Evolutionary conservation across 2,329 filamentous ascomycete species (phyloP).

Genomic region (Trichothecium roseum): DNA sequence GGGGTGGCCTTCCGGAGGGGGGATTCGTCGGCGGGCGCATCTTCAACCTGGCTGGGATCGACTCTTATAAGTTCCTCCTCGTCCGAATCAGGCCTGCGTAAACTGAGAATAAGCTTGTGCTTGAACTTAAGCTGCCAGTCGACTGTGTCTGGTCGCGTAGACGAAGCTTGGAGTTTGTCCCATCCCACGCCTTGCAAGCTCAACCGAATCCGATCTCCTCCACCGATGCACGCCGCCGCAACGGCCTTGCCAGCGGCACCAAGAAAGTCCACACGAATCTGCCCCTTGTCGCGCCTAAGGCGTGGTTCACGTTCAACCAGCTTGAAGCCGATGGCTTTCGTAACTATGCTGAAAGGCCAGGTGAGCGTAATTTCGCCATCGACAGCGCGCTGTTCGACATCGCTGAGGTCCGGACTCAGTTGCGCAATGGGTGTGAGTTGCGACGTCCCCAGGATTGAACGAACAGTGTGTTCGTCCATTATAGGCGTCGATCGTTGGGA

Average conservation of each 20-base stretch:
- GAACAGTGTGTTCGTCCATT: too few relatives aligned
- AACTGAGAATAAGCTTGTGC: slow-evolving; percentile 35
- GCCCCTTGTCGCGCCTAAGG: slow-evolving; percentile 64
- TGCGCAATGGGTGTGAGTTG: slow-evolving; percentile 41
- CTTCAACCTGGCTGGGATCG: slow-evolving; percentile 20
- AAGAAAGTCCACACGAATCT: slow-evolving; percentile 68
- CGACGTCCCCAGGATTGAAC: too few relatives aligned
- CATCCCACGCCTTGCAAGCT: slow-evolving; percentile 60
- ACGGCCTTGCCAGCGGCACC: slow-evolving; percentile 61
- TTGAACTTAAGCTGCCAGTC: slow-evolving; percentile 50
- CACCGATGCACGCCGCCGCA: slow-evolving; percentile 56
- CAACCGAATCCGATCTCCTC: slow-evolving; percentile 66
- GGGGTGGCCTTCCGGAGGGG: not conserved
- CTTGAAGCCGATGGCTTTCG: slow-evolving; percentile 63
- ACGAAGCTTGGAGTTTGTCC: slow-evolving; percentile 28
- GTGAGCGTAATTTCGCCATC: slow-evolving; percentile 71
- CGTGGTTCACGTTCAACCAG: slow-evolving; percentile 80
- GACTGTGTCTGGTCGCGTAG: slow-evolving; percentile 37
- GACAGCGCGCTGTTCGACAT: slow-evolving; percentile 35
- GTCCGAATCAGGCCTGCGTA: slow-evolving; percentile 30
- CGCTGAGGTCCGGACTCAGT: slow-evolving; percentile 36
- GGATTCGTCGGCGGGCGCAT: slow-evolving; percentile 1
- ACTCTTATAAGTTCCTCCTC: slow-evolving; percentile 42
- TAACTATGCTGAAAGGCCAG: slow-evolving; percentile 83
- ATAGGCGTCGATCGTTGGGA: too few relatives aligned